Evolutionary conservation across 2,329 filamentous ascomycete species (phyloP), one percentile per base, ranked within the genome.

Genomic region (Colletotrichum sp.): DNA sequence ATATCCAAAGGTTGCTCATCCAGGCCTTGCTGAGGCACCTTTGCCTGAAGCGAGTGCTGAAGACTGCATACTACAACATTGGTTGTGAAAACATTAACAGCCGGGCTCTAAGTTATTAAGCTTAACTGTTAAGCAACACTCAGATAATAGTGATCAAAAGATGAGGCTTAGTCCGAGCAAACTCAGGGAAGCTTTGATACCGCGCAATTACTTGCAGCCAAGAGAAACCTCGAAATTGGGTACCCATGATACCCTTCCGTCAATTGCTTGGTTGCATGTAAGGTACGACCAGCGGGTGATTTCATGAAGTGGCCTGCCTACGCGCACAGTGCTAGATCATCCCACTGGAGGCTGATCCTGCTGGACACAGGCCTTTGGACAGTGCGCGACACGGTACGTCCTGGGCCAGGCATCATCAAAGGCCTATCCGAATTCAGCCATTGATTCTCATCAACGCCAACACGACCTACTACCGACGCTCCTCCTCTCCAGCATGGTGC

Each of bases 401-500:
- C 32, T 7, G 10, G 55, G 43, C 43, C 43, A 48, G 43, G 64
- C 68, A 30, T 52, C 65, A 48, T 68, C n/a, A 30, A 58, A 28
- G 28, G 18, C 32, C 24, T 52, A 64, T 52, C 48, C 52, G 34
- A 18, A 66, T 66, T 26, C 36, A 38, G 66, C 38, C 43, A 58
- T 18, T n/a, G 26, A 55, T 52, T 43, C 30, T 61, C 28, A 36
- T 48, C 52, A 21, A 38, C 21, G 21, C 21, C 62, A 72, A 32
- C 62, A 18, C 58, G 55, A 52, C 58, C 58, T 36, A 16, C 28
- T 38, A 48, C 58, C 15, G 52, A 21, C 56, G 55, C 55, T 8
- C 48, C 68, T 52, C 28, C 38, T 61, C 62, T 24, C 24, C 15
- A 72, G 56, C 70, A 73, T 30, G 36, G 68, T 76, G 73, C 73